Evolutionary conservation across 257 asterid genomes (phyloP), one percentile per base, ranked within the genome.

Genomic region (Capsicum baccatum): DNA sequence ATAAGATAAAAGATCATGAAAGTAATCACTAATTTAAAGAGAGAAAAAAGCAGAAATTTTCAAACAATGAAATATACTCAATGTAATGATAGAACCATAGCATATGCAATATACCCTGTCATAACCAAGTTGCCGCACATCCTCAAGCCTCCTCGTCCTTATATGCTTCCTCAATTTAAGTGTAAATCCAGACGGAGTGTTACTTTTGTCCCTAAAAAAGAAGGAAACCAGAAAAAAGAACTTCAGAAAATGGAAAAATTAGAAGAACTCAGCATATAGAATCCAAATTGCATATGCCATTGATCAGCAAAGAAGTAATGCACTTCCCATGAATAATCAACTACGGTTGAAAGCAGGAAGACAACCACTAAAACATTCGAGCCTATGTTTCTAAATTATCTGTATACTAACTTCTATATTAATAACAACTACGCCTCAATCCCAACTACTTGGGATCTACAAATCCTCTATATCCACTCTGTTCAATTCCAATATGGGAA

Each of bases 121-220:
- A 87, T 97, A 97, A 62, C 99, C 99, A 85, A 97, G 98, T 83
- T 97, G 99, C 33, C 97, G 94, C 86, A 97, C 98, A 88, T 97
- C 99, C 90, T 97, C 99, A 15, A 97, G 97, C 93, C 98, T 95
- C 87, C 97, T 97, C 70, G 98, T 91, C 88, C 99, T 87, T 84
- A 97, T 97, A 88, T 97, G 99, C 90, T 91, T 97, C 90, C 99
- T 89, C 89, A 97, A 86, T 89, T 97, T 97, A 85, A 97, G 91
- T 0, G 98, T 95, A 88, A 95, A 97, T n/a, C 98, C 99, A 4
- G 98, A 97, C 8, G 99, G 98, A 10, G 99, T 97, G 89, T 91
- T 94, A 92, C 97, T 97, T 89, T 97, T 97, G 91, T 95, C 99
- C 89, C 99, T 97, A 87, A 86, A 81, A 50, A 56, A 62, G 63